Conservation (phyloP, 495 filamentous ascomycete genomes). For the Aspergillus baeticus region DNA sequence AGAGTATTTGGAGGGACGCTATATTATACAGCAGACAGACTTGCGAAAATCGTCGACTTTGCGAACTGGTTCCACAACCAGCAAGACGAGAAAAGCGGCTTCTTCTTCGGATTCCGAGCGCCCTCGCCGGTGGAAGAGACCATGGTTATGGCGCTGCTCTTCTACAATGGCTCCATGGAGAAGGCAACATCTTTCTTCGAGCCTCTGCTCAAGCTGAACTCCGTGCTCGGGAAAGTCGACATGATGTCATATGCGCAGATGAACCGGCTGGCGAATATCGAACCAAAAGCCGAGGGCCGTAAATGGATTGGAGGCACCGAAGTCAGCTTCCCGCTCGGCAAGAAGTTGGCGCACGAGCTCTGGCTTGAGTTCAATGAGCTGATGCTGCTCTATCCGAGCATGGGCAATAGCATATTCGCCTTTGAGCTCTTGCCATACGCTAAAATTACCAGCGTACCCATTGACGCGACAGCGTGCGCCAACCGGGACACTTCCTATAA, state of each 20-base stretch:
- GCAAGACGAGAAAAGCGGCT: slow-evolving; percentile 18
- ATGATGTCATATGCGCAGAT: slow-evolving; percentile 28
- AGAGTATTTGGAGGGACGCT: slow-evolving; percentile 42
- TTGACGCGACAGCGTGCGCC: slow-evolving; percentile 11
- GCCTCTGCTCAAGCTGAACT: slow-evolving; percentile 24
- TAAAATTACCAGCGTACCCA: slow-evolving; percentile 7
- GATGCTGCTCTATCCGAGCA: neutral
- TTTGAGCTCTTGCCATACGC: slow-evolving; percentile 15
- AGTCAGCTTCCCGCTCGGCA: neutral
- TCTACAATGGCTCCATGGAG: slow-evolving; percentile 43
- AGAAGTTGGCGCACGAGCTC: neutral
- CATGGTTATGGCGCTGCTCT: slow-evolving; percentile 28
- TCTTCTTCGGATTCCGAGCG: slow-evolving; percentile 29
- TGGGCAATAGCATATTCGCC: slow-evolving; percentile 7
- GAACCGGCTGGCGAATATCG: slow-evolving; percentile 8
- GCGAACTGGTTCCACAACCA: slow-evolving; percentile 36
- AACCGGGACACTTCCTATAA: slow-evolving; percentile 14
- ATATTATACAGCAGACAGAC: slow-evolving; percentile 32
- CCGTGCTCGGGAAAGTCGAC: slow-evolving; percentile 20
- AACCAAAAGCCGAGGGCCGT: slow-evolving; percentile 5
- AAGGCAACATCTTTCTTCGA: slow-evolving; percentile 34
- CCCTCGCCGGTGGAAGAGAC: slow-evolving; percentile 24
- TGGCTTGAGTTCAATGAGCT: neutral
- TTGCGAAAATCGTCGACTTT: slow-evolving; percentile 34
- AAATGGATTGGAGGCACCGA: slow-evolving; percentile 3